Base-by-base conservation (phyloP, 2,329 filamentous ascomycete genomes). In the Alternaria alternata region DNA sequence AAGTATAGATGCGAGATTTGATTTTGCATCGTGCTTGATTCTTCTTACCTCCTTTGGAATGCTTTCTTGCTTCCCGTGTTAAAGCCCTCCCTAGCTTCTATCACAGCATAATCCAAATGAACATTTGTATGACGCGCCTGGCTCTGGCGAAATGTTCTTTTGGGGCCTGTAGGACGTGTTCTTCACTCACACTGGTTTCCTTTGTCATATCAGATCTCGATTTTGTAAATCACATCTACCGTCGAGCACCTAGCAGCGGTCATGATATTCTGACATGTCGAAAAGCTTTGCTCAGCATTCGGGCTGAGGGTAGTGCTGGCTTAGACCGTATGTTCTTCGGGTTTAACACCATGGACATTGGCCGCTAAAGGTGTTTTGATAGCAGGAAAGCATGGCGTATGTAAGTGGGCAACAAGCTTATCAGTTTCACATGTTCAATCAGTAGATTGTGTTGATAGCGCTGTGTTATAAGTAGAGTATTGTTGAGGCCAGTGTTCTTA, bases 1-100 rank as follows among this genome's bases (percentile, higher is more conserved):
- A 75, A 39, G 54, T 68, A 20, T 74, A 71, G 54, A 56, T 54
- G 56, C 24, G 22, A 18, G 18, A 41, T 26, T 6, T 2, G 7
- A 6, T 28, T 14, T 34, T 43, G 32, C 28, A 51, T 58, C 22
- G 36, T 57, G 47, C 58, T 53, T 51, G 52, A 38, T 48, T 41
- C 38, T 11, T 34, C 30, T 36, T 22, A 16, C 7, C 18, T 12
- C 14, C 30, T 7, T 48, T 16, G 14, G 7, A 6, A 16, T 24
- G 20, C 18, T 18, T 34, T 16, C 11, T 36, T 36, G 32, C 14
- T 36, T 6, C 14, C 11, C 12, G 12, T 36, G 18, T 34, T 28
- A 30, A 24, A 30, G 16, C 4, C 20, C 18, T 34, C 34, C 24
- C 46, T 28, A 20, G 34, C 4, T 24, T 16, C 22, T 30, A 22